Evolutionary conservation across 1,284 basidiomycete genomes (phyloP).

Genomic region (Erythrobasidium hasegawianum): DNA sequence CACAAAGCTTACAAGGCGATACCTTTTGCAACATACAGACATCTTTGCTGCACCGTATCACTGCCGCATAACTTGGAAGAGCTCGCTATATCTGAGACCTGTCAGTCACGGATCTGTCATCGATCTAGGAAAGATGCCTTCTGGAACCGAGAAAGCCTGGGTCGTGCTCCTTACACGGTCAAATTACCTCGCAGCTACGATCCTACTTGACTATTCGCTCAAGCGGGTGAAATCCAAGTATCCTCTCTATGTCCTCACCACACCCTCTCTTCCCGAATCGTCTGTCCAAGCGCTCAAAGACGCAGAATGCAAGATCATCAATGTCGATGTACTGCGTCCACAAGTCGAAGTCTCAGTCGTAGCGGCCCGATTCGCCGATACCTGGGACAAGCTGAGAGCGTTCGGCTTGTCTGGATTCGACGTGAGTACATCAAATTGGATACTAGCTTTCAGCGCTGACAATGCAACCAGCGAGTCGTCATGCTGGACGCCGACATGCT

Average conservation of each 20-base stretch:
- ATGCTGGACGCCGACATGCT: conserved; percentile 91
- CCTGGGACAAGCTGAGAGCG: conserved; percentile 82
- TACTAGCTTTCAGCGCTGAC: not conserved
- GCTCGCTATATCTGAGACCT: not conserved
- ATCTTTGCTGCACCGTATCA: too few species aligned
- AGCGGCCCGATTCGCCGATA: conserved; percentile 59
- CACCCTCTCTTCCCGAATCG: conserved; percentile 59
- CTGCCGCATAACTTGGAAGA: not conserved
- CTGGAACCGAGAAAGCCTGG: conserved; percentile 20
- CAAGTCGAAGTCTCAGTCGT: conserved; percentile 55
- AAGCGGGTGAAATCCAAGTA: conserved; percentile 63
- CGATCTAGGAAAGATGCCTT: too few species aligned
- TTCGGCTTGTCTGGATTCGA: conserved; percentile 74
- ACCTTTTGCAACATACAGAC: too few species aligned
- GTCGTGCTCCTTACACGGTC: conserved; percentile 58
- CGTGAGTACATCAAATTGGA: conserved; percentile 52
- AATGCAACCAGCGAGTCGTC: conserved; percentile 62
- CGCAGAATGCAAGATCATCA: conserved; percentile 58
- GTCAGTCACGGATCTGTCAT: too few species aligned
- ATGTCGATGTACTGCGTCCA: conserved; percentile 63
- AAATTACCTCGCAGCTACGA: conserved; percentile 61
- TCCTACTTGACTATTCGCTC: conserved; percentile 69
- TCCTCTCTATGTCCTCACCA: conserved; percentile 76
- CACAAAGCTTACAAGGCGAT: too few species aligned
- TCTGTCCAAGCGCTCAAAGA: conserved; percentile 58